Evolutionary conservation across 352 stramenopile species (phyloP), one percentile per base, ranked within the genome.

Genomic region (Phytopythium oedochilum): DNA sequence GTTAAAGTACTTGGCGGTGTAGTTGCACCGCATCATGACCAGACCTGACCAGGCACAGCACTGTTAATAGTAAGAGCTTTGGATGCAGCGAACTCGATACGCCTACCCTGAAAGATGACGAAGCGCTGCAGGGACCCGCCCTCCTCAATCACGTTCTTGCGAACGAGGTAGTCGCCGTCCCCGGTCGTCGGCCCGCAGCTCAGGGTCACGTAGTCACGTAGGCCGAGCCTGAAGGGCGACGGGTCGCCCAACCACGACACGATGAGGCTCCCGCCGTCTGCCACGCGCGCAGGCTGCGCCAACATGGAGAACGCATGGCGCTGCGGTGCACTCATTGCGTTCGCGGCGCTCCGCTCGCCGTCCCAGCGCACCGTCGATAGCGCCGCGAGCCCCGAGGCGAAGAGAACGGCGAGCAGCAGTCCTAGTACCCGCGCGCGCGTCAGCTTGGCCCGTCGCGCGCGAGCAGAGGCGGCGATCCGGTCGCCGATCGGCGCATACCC

Each of bases 1-100:
- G 10, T 73, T 68, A 26, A 76, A 88, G 50, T 90, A 92, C 40
- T 70, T 58, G 14, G 61, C 77, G 9, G 60, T 78, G 62, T 92
- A 92, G 38, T 75, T 76, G 55, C 79, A 92, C 12, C 82, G 64
- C 61, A 92, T 64, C 79, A 88, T 88, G 45, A 78, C 84, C n/a
- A 92, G 54, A 9, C 63, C 63, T 55, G 32, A 11, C 18, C n/a
- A 18, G 12, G 28, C 4, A 9, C 9, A 15, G n/a, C 18, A 12
- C 17, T 22, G 39, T 26, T 8, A 32, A 10, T 29, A 44, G 20
- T 22, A 42, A 9, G 18, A 42, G 29, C 29, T 32, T 32, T 32
- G 9, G 29, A 32, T n/a, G n/a, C n/a, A n/a, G n/a, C n/a, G n/a
- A n/a, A n/a, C n/a, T n/a, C n/a, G n/a, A n/a, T n/a, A n/a, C n/a